Base-by-base conservation (phyloP, 1,284 basidiomycete species). In the Chalciporus sp. region DNA sequence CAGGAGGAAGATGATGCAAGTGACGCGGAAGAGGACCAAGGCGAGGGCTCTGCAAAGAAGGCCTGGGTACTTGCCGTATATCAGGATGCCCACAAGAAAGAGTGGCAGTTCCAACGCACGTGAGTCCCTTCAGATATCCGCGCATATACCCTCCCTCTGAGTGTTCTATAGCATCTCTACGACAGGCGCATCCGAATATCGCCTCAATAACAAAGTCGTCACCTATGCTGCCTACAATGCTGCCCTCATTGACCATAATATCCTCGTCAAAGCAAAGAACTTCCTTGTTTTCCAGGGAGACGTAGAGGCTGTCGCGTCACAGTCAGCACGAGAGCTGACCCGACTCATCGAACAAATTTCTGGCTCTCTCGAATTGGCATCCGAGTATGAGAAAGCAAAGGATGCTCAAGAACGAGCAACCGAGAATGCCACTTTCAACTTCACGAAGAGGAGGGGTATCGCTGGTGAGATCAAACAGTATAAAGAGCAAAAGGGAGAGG, bases 271-370 rank as follows among this genome's bases (percentile, higher is more conserved):
- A 74, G 97, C 97, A 19, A 98, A 98, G 76, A 99, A 99, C 77
- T 99, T 99, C 68, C 87, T 99, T 51, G 97, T 99, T n/a, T 99
- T 99, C 75, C 95, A 98, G 72, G 97, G 97, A 52, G 97, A 99
- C 69, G 97, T 99, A 37, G 97, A 99, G 74, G 93, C 94, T 2
- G 93, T 99, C 44, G 97, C 97, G 0, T 94, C 93, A 8, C 97
- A 99, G 67, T 95, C 93, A 1, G 85, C 95, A 9, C 89, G 88
- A 61, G 94, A 97, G 61, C 84, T 99, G 20, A 85, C 95, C 1
- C 83, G 85, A 35, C 85, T 99, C 42, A 91, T 99, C 47, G 97
- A 99, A 63, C 94, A 98, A 68, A 98, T 99, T 60, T 93, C 88
- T 58, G 95, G 95, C 1, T 95, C 93, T 0, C 79, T 96, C 35